Evolutionary conservation across 1,139 yeast genomes (phyloP).

Genomic region (Suhomyces anneliseae): DNA sequence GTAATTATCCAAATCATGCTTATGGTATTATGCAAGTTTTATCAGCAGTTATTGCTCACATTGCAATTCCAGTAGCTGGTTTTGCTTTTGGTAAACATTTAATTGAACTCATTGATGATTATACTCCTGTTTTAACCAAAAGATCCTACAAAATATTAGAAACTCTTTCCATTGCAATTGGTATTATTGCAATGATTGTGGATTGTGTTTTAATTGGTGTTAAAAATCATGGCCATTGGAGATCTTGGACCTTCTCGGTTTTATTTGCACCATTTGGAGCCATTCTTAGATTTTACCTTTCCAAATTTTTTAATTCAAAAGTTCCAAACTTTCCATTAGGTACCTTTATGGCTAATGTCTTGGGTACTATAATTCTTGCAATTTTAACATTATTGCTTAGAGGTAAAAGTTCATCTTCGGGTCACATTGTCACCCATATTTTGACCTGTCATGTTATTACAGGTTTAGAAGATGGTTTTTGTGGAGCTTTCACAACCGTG

Average conservation of each 20-base stretch:
- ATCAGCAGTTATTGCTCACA: conserved; percentile 34
- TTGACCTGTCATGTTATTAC: conserved; percentile 52
- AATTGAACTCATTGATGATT: conserved; percentile 19
- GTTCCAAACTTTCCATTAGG: conserved; percentile 61
- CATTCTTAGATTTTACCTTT: conserved; percentile 52
- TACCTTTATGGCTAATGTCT: conserved; percentile 67
- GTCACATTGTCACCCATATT: conserved; percentile 29
- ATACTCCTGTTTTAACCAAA: conserved; percentile 21
- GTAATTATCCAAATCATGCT: conserved; percentile 61
- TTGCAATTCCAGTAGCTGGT: conserved; percentile 38
- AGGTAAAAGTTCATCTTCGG: conserved; percentile 34
- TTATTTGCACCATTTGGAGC: conserved; percentile 72
- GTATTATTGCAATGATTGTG: conserved; percentile 38
- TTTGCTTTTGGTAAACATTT: conserved; percentile 36
- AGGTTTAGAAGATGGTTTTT: conserved; percentile 69
- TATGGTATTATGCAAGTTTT: conserved; percentile 75
- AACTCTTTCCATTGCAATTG: conserved; percentile 21
- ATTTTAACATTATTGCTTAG: conserved; percentile 50
- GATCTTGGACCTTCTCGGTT: conserved; percentile 61
- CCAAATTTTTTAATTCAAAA: conserved; percentile 48
- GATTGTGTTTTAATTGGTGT: conserved; percentile 44
- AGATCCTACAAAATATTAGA: conserved; percentile 22
- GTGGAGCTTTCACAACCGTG: conserved; percentile 77
- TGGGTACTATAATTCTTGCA: conserved; percentile 60
- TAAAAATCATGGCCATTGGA: conserved; percentile 45